phyloP scores from a whole-genome alignment of 805 yeast genomes.

The Allodekkera sacchari region DNA sequence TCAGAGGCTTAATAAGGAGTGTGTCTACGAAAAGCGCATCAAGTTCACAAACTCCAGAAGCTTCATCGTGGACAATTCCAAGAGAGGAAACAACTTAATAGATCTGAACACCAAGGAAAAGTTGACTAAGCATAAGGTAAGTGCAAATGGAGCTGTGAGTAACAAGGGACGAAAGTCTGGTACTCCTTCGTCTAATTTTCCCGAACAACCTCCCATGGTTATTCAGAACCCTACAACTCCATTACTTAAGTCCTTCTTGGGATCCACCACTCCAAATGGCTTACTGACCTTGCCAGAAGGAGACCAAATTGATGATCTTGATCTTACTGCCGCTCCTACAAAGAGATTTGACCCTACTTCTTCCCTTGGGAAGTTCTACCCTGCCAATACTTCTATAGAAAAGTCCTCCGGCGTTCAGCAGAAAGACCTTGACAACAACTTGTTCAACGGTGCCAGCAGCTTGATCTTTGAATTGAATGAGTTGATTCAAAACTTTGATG shows the following conservation, averaged over 20 bases:
- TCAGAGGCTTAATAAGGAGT: conserved; percentile 26
- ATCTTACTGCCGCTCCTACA: conserved; percentile 17
- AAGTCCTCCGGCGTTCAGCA: conserved; percentile 7
- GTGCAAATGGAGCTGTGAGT: not conserved
- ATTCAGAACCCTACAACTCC: conserved; percentile 1
- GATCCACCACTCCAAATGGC: no score
- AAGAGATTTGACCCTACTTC: no score
- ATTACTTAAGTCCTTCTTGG: no score
- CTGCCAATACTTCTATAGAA: no score
- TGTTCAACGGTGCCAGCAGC: conserved; percentile 27
- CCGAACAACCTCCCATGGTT: not conserved
- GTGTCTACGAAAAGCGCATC: conserved; percentile 28
- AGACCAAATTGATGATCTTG: conserved; percentile 13
- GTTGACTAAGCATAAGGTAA: conserved; percentile 2
- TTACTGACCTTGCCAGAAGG: no score
- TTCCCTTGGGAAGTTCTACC: no score
- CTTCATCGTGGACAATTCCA: conserved; percentile 16
- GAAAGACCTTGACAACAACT: conserved; percentile 21
- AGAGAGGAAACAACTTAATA: conserved; percentile 4
- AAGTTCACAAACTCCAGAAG: conserved; percentile 25
- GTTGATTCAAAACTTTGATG: conserved; percentile 23
- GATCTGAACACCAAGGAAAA: conserved; percentile 12
- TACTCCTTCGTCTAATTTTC: not conserved
- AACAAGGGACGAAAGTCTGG: not conserved
- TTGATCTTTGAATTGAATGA: conserved; percentile 28